Conservation (phyloP, 2,329 filamentous ascomycete species). For the Colletotrichum melonis region DNA sequence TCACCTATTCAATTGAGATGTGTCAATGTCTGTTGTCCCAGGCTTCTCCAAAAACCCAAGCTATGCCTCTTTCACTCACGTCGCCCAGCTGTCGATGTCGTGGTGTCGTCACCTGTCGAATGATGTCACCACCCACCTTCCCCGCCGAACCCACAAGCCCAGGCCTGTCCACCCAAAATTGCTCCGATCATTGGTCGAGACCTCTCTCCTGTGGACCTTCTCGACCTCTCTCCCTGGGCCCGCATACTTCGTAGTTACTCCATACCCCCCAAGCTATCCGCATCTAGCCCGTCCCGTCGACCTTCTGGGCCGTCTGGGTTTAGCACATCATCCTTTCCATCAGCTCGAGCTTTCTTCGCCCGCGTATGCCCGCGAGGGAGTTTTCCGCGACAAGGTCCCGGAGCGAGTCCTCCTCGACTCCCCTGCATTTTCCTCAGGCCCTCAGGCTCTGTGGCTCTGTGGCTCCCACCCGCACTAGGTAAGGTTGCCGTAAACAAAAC, state of each 20-base stretch:
- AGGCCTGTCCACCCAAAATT: background rate
- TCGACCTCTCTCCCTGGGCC: conserved; percentile 6
- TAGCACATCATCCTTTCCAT: conserved; percentile 9
- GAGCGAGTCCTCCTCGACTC: conserved; percentile 19
- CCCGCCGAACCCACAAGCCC: conserved; percentile 29
- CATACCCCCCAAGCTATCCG: conserved; percentile 13
- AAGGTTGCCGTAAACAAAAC: background rate
- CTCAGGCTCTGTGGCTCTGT: background rate
- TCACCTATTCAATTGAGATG: background rate
- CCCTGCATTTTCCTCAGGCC: background rate
- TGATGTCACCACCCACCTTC: conserved; percentile 54
- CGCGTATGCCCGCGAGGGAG: background rate
- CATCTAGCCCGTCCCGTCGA: conserved; percentile 20
- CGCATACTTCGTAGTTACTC: conserved; percentile 7
- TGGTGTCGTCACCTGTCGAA: conserved; percentile 49
- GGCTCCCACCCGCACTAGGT: background rate
- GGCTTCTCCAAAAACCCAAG: background rate
- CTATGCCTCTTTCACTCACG: conserved; percentile 15
- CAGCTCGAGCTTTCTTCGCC: background rate
- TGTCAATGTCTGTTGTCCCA: background rate
- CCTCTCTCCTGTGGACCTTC: conserved; percentile 1
- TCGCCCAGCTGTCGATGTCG: conserved; percentile 7
- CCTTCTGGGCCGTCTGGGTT: background rate
- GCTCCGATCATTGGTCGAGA: conserved; percentile 27
- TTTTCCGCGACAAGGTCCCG: background rate